Base-by-base conservation (phyloP, 1,139 yeast species). In the Nakaseomyces uthaithaninus region DNA sequence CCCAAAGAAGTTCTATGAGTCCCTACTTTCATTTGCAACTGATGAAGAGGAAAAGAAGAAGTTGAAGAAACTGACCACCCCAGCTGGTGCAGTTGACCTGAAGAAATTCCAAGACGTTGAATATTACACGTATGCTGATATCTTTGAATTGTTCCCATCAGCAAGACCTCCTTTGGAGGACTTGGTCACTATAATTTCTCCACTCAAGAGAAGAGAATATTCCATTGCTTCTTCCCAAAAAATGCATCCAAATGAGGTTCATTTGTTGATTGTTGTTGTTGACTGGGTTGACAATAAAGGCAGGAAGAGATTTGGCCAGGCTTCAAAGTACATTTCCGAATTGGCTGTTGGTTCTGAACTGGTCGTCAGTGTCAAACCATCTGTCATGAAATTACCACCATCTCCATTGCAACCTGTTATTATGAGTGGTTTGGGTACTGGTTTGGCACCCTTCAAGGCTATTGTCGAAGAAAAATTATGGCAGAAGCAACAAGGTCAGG, bases 341-440 rank as follows among this genome's bases (percentile, higher is more conserved):
- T 74, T 91, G 58, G 56, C 67, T 10, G 71, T 84, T 49, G 97
- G 96, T 33, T 74, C 82, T 40, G 95, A 86, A 62, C 72, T 91
- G 45, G 94, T 87, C 42, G 98, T 91, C 12, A 80, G 93, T 50
- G 96, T 91, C 42, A 91, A 91, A 66, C 95, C 97, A 16, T 86
- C 96, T 11, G 96, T 91, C 36, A 87, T 91, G 96, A 89, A 89
- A 67, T 72, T 89, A 48, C 97, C 98, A 45, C 83, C 91, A 53
- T 72, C 76, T 48, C 73, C 95, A 9, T 75, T 79, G 36, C 93
- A 85, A 61, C 97, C 98, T 23, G 82, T 91, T 54, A 80, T 91
- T 48, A 89, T 91, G 97, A 81, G 95, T 50, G 98, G 98, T 55
- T 73, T 91, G 52, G 98, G 98, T 66, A 91, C 98, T 43, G 98